These are phyloP conservation scores for Tephrocybe sp. DNA, from an alignment of 768 basidiomycete species.

Conservation along the genomic window DNA sequence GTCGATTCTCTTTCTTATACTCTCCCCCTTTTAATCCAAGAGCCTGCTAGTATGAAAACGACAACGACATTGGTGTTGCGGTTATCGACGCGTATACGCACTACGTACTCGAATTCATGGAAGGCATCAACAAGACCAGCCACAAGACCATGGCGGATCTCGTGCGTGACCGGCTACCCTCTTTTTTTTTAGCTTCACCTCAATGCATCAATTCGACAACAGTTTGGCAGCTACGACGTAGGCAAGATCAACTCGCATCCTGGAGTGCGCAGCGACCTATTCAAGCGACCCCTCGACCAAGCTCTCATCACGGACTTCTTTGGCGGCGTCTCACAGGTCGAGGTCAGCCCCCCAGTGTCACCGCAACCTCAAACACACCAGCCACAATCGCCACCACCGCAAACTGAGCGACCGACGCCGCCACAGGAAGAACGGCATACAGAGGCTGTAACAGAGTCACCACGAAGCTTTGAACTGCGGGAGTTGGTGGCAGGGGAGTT, in stretches of 20 bases:
- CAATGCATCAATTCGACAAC: neutral
- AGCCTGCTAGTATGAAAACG: conserved; percentile 76
- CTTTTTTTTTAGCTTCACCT: neutral
- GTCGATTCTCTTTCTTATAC: conserved; percentile 22
- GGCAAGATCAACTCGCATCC: conserved; percentile 78
- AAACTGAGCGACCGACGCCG: neutral
- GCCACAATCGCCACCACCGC: neutral
- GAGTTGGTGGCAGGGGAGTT: neutral
- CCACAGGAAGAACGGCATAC: neutral
- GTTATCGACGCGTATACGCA: conserved; percentile 97
- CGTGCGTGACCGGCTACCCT: conserved; percentile 52
- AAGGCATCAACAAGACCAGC: conserved; percentile 89
- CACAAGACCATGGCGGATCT: conserved; percentile 78
- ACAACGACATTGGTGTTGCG: conserved; percentile 91
- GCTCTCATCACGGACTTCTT: conserved; percentile 82
- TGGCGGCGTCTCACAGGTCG: conserved; percentile 84
- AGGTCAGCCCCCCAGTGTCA: conserved; percentile 39
- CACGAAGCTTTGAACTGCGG: neutral
- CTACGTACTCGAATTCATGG: conserved; percentile 87
- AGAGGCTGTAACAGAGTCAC: neutral
- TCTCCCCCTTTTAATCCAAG: neutral
- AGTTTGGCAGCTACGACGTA: conserved; percentile 84
- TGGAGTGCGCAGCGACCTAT: conserved; percentile 88
- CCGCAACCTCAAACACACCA: neutral
- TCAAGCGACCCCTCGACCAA: conserved; percentile 60